Percentiles rank a stretch among this genome's conserved stretches.
Conservation (phyloP, 192 early-diverging fungal genomes). For the Radiomyces spectabilis region DNA sequence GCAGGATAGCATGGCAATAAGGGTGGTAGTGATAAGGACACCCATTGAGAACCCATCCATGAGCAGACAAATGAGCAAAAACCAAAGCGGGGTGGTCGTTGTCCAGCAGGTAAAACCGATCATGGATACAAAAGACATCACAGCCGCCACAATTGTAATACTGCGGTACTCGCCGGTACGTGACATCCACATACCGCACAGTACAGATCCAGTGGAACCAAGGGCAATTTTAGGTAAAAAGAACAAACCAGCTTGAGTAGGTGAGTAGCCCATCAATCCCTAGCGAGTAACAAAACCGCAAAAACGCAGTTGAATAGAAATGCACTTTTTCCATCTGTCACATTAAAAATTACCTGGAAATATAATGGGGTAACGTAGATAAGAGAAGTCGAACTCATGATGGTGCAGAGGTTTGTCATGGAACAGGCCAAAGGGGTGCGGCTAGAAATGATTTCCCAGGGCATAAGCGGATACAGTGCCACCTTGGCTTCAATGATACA, state of each 20-base stretch:
- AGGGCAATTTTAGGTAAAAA: constrained; percentile 18
- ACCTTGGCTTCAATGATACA: constrained; percentile 45
- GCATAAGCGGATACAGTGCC: constrained; percentile 56
- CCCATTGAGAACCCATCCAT: constrained; percentile 45
- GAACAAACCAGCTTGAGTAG: constrained; percentile 19
- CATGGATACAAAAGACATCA: constrained; percentile 44
- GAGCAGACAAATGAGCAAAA: constrained; percentile 19
- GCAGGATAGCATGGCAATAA: constrained; percentile 43
- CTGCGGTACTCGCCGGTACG: constrained; percentile 15
- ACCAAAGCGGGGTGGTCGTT: constrained; percentile 24
- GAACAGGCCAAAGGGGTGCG: constrained; percentile 27
- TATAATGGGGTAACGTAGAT: constrained; percentile 25
- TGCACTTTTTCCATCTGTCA: background rate
- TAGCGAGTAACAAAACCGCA: background rate
- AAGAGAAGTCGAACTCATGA: constrained; percentile 20
- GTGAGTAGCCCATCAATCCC: constrained; percentile 9
- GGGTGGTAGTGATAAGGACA: constrained; percentile 36
- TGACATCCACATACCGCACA: constrained; percentile 19
- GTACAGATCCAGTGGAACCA: constrained; percentile 16
- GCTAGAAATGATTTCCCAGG: constrained; percentile 43
- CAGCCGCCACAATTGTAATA: constrained; percentile 32
- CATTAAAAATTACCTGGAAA: constrained; percentile 24
- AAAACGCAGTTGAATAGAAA: background rate
- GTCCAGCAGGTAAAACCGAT: constrained; percentile 47
- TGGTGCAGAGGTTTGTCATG: constrained; percentile 38